Base-by-base conservation (phyloP, 2,329 filamentous ascomycete genomes). In the Macrophomina phaseolina region DNA sequence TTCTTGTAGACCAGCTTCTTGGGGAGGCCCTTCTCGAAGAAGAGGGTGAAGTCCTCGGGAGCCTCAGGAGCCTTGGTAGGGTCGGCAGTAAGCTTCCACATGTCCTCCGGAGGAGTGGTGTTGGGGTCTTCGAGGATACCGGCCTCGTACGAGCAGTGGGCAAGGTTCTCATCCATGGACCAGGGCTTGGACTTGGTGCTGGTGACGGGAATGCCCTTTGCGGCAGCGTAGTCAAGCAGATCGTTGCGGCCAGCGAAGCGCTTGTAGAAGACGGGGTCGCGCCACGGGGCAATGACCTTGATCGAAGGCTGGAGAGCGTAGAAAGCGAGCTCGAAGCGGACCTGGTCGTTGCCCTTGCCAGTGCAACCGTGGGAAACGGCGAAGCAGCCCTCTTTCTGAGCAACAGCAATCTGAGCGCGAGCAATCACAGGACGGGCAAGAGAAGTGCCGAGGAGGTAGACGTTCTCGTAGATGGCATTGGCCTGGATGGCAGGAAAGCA, bases 401-500 rank as follows among this genome's bases (percentile, higher is more conserved):
- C 88, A 68, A 89, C 87, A 65, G 81, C 80, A 74, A 91, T 89
- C 80, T 90, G 87, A 55, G 86, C 86, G 68, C 89, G 84, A 69
- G 89, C 89, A 72, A 91, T 91, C 77, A 91, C 86, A 49, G 90
- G 90, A 66, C 89, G 87, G 69, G 90, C 90, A 68, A 92, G 84
- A 51, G 83, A 84, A 65, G 87, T 90, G 68, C 87, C 65, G 49
- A 88, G 82, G 55, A 88, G 82, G 80, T 88, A 88, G 70, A 84
- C 81, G 75, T 89, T 89, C 82, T 93, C 80, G 75, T 82, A 82
- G 63, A 78, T 76, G 69, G 84, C 84, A 72, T 86, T 87, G 81
- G 88, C 92, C 80, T 92, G 90, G 70, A 95, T 87, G 69, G 92
- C 91, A 63, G 87, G 89, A 86, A 90, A 94, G 83, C 90, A 90